Evolutionary conservation across 179 eudicot genomes (phyloP).

Genomic region (Corrigiola litoralis): DNA sequence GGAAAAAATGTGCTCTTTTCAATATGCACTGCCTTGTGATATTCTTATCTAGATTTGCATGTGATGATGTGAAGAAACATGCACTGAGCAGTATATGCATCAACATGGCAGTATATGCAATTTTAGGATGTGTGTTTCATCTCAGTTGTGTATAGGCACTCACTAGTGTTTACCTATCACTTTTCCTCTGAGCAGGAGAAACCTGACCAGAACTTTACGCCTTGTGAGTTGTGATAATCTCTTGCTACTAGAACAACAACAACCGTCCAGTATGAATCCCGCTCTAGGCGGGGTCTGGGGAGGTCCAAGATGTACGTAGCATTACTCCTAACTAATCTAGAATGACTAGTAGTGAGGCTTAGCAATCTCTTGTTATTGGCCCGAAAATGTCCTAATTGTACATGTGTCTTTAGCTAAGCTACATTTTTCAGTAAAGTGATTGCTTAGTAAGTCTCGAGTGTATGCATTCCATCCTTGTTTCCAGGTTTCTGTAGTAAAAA

Average conservation of each 20-base stretch:
- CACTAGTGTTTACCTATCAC: not conserved
- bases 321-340: no score
- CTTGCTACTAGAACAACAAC: no score
- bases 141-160: slow-evolving; percentile 1
- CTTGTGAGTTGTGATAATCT: no score
- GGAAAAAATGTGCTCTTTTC: not conserved
- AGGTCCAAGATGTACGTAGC: no score
- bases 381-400: not conserved
- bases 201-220: no score
- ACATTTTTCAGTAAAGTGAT: not conserved
- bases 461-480: not conserved
- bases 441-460: not conserved
- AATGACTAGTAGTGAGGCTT: no score
- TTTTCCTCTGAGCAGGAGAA: not conserved
- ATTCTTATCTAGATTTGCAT: not conserved
- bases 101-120: no score
- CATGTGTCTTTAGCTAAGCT: not conserved
- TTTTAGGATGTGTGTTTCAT: not conserved
- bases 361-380: not conserved
- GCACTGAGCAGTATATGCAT: not conserved
- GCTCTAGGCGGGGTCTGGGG: no score
- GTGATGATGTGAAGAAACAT: slow-evolving; percentile 3
- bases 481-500: not conserved
- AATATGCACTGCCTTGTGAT: not conserved
- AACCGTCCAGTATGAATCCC: no score